Percentiles rank a stretch among this genome's conserved stretches.
phyloP scores from a whole-genome alignment of 1,284 basidiomycete genomes.

The Sporisorium sorghi region DNA sequence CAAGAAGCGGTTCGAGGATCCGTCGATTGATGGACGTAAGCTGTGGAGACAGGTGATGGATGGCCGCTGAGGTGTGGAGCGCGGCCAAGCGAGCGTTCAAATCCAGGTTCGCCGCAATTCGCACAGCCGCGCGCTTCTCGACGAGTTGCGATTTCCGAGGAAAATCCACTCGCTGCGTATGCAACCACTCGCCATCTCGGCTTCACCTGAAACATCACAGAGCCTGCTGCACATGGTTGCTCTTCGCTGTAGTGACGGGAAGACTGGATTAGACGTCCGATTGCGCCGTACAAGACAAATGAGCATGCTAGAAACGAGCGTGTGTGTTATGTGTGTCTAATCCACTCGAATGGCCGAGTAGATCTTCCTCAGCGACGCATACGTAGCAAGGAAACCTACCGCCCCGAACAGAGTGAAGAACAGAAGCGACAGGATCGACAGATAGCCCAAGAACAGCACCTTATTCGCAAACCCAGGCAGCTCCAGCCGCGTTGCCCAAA shows the following conservation, averaged over 20 bases:
- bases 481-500: constrained; percentile 86
- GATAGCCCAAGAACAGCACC: constrained; percentile 89
- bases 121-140: constrained; percentile 1
- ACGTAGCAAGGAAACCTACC: constrained; percentile 59
- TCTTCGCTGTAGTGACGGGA: background rate
- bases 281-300: background rate
- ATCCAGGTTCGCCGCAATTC: background rate
- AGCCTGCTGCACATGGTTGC: background rate
- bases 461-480: constrained; percentile 86
- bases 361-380: constrained; percentile 53
- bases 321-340: constrained; percentile 44
- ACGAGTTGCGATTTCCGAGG: constrained; percentile 22
- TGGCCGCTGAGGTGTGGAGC: constrained; percentile 5
- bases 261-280: background rate
- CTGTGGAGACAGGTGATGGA: constrained; percentile 4
- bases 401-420: constrained; percentile 87
- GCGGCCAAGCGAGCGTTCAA: background rate
- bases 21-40: background rate
- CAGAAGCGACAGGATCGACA: constrained; percentile 83
- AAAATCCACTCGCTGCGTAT: constrained; percentile 1
- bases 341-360: constrained; percentile 64
- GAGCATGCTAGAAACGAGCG: constrained; percentile 1
- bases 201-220: background rate
- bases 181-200: background rate
- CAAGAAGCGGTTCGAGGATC: background rate